Conservation (phyloP, 2,329 filamentous ascomycete species). For the Colletotrichum costaricense region DNA sequence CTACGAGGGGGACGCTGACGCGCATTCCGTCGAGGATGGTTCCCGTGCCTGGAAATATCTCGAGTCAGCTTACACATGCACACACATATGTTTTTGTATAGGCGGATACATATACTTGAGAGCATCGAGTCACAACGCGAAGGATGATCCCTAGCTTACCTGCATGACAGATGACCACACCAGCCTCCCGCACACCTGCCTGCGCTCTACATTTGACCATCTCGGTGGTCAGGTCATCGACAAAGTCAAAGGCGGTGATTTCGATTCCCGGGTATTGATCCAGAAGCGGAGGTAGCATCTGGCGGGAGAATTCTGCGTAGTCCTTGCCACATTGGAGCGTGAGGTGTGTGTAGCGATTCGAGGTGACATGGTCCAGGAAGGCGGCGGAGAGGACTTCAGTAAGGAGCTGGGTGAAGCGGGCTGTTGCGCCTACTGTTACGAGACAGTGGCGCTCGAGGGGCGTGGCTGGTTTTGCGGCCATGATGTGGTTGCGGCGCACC, state of each 20-base stretch:
- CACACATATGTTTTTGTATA: not conserved
- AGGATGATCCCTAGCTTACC: slow-evolving; percentile 62
- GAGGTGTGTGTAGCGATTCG: slow-evolving; percentile 75
- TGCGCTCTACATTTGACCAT: slow-evolving; percentile 66
- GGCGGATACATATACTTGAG: not conserved
- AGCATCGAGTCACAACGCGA: not conserved
- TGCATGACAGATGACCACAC: slow-evolving; percentile 88
- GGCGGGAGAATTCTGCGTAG: slow-evolving; percentile 62
- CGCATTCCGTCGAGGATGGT: slow-evolving; percentile 87
- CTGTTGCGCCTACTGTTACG: slow-evolving; percentile 93
- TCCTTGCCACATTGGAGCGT: slow-evolving; percentile 85
- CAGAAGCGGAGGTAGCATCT: slow-evolving; percentile 36
- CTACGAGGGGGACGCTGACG: slow-evolving; percentile 80
- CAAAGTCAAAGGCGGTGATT: slow-evolving; percentile 75
- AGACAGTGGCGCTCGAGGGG: slow-evolving; percentile 68
- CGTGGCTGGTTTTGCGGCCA: not conserved
- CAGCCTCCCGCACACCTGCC: slow-evolving; percentile 63
- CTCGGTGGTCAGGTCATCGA: slow-evolving; percentile 67
- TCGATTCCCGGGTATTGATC: slow-evolving; percentile 52
- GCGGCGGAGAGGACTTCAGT: slow-evolving; percentile 68
- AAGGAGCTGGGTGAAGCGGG: slow-evolving; percentile 81
- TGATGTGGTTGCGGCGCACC: not conserved
- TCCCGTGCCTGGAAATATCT: slow-evolving; percentile 75
- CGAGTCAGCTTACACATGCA: slow-evolving; percentile 2
- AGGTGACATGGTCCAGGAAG: slow-evolving; percentile 72